A percentile compares a stretch with the other conserved stretches of the same genome.
phyloP scores from a whole-genome alignment of 306 rosid genomes.

The Casuarina equisetifolia region DNA sequence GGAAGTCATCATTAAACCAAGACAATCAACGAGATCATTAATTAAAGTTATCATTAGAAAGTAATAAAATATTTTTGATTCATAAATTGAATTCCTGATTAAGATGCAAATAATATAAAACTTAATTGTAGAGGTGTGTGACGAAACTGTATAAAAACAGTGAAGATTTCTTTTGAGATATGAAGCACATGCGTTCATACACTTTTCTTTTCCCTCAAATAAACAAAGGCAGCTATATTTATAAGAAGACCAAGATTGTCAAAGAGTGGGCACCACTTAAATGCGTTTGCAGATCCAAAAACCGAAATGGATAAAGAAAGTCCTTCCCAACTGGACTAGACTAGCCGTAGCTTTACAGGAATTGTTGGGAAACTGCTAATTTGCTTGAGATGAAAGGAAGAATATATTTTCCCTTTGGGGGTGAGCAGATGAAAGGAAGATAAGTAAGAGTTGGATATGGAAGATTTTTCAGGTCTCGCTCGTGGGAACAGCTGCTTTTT shows the following conservation, averaged over 20 bases:
- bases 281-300: neutral
- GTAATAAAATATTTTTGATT: no score
- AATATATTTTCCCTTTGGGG: no score
- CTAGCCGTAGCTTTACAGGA: neutral
- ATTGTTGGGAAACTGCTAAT: neutral
- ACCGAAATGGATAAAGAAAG: neutral
- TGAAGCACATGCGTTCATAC: neutral
- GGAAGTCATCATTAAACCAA: no score
- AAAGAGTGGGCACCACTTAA: neutral
- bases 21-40: neutral
- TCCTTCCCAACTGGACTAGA: neutral
- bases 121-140: no score
- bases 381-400: constrained; percentile 1
- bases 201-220: no score
- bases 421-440: no score
- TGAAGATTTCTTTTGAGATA: no score
- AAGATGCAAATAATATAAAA: no score
- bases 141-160: no score
- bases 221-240: neutral
- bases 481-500: neutral
- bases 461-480: neutral
- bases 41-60: neutral
- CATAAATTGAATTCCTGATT: no score
- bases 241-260: neutral
- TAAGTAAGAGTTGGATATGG: neutral